phyloP scores from a whole-genome alignment of 2,329 filamentous ascomycete species.

The Pseudophaeomoniella oleicola region DNA sequence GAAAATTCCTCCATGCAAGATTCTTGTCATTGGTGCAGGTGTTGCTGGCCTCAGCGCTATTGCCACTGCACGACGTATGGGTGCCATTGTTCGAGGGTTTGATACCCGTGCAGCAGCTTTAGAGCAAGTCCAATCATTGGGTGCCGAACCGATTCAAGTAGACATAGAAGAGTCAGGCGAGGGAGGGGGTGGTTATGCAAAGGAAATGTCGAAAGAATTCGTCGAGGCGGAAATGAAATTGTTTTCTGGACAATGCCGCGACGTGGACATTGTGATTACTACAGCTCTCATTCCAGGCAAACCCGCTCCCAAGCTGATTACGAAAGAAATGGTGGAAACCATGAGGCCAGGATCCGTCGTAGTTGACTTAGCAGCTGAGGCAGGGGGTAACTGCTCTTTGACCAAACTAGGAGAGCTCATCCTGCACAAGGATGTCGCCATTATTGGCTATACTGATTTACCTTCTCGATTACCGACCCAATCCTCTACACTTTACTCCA shows the following conservation, averaged over 20 bases:
- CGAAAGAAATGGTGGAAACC: conserved; percentile 60
- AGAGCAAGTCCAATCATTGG: conserved; percentile 80
- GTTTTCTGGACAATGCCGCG: conserved; percentile 72
- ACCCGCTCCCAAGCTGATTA: conserved; percentile 72
- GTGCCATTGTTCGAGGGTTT: conserved; percentile 79
- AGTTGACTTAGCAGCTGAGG: conserved; percentile 77
- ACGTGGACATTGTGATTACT: conserved; percentile 86
- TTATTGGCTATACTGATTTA: conserved; percentile 85
- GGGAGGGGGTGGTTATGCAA: conserved; percentile 75
- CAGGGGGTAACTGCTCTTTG: conserved; percentile 75
- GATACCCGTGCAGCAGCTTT: conserved; percentile 79
- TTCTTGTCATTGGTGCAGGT: conserved; percentile 78
- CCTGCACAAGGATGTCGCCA: conserved; percentile 55
- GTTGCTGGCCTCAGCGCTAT: conserved; percentile 83
- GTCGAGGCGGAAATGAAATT: conserved; percentile 88
- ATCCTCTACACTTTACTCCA: conserved; percentile 79
- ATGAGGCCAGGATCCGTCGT: conserved; percentile 87
- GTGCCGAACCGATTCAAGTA: conserved; percentile 81
- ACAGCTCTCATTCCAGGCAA: conserved; percentile 82
- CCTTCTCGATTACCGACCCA: conserved; percentile 78
- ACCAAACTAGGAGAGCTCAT: conserved; percentile 59
- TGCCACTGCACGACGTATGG: conserved; percentile 70
- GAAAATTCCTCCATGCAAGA: conserved; percentile 80
- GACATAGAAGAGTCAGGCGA: conserved; percentile 72
- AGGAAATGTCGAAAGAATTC: conserved; percentile 89